Evolutionary conservation across 2,329 filamentous ascomycete genomes (phyloP), one percentile per base, ranked within the genome.

Genomic region (Xylaria arbuscula): DNA sequence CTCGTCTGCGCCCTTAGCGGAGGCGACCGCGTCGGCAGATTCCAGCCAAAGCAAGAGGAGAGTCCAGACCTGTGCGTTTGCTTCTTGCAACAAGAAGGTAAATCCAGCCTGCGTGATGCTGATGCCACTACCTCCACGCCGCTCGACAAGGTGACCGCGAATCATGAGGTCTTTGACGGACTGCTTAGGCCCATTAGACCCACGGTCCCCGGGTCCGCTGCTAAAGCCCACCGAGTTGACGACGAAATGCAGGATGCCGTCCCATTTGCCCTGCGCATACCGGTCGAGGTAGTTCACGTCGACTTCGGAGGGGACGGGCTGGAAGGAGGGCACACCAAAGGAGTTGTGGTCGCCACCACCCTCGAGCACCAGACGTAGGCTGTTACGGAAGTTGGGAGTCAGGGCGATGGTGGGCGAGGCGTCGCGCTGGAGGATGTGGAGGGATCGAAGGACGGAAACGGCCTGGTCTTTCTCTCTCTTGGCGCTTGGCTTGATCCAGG

Each of bases 61-160:
- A 32, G 94, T 96, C 96, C 96, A 99, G 42, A 99, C 94, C 80
- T 99, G 96, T 0, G 95, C 94, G 79, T 98, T 98, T 67, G 95
- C 91, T 77, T 98, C 95, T 76, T 98, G 95, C 9, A 99, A 85
- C 65, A 99, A 85, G 76, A 99, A 99, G 0, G 93, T 94, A 78
- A 99, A 99, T 8, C 96, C 96, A 2, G 93, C 90, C 77, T 97
- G 91, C 0, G 96, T 99, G 75, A 99, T 99, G 62, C 88, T 89
- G 10, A 93, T 86, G 13, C 84, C 82, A 17, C 84, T 82, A 11
- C 78, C 76, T 2, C 73, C 71, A 2, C 83, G 81, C 47, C 83
- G 81, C 77, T 93, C 90, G 22, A 99, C 94, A 9, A 98, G 88
- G 61, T 91, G 88, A 2, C 96, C 96, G 0, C 89, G 88, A 73